Evolutionary conservation across 805 yeast genomes (phyloP).

Genomic region (Lachancea kluyveri): DNA sequence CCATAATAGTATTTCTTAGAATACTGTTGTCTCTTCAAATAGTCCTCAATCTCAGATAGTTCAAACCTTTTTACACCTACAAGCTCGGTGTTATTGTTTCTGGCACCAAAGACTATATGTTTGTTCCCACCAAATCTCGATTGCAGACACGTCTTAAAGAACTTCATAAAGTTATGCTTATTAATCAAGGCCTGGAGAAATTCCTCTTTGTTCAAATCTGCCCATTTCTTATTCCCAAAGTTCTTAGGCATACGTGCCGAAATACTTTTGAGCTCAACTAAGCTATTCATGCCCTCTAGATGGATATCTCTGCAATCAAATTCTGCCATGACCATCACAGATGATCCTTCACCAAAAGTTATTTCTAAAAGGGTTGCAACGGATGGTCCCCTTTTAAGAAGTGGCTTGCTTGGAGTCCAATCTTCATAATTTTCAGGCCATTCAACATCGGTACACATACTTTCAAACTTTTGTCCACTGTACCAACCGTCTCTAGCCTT

Average conservation of each 20-base stretch:
- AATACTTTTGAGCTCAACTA: constrained; percentile 5
- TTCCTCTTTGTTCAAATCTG: background rate
- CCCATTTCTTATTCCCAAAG: constrained; percentile 1
- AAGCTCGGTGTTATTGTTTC: background rate
- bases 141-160: constrained; percentile 6
- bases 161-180: constrained; percentile 1
- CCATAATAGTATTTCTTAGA: background rate
- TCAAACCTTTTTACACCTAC: constrained; percentile 4
- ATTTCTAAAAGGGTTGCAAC: constrained; percentile 1
- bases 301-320: constrained; percentile 2
- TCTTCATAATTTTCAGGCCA: constrained; percentile 2
- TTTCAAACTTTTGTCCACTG: constrained; percentile 7
- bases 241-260: background rate
- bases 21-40: constrained; percentile 1
- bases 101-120: constrained; percentile 2
- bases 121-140: constrained; percentile 4
- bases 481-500: constrained; percentile 4
- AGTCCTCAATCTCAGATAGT: constrained; percentile 2
- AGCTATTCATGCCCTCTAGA: background rate
- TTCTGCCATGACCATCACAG: constrained; percentile 4
- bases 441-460: constrained; percentile 1
- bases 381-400: background rate
- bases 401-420: constrained; percentile 3
- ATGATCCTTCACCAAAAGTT: background rate
- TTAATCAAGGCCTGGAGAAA: constrained; percentile 1